These are phyloP conservation scores for Quillaja saponaria DNA, from an alignment of 306 rosid species.

Conservation along the genomic window DNA sequence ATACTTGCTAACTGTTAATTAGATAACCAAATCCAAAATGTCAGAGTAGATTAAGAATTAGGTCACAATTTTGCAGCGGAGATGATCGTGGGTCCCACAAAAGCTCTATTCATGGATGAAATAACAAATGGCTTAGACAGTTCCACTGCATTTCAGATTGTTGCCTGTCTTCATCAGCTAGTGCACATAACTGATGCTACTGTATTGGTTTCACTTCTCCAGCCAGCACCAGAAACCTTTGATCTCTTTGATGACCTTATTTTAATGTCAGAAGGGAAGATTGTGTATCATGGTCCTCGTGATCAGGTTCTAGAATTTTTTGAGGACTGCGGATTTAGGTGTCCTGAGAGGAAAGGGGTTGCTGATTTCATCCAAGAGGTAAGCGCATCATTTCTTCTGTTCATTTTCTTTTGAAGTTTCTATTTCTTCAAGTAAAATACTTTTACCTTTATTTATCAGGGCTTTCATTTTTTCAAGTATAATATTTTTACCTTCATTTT, in stretches of 20 bases:
- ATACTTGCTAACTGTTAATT: no score
- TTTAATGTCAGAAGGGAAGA: constrained; percentile 42
- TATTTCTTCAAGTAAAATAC: no score
- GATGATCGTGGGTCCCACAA: constrained; percentile 50
- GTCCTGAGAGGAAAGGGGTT: constrained; percentile 51
- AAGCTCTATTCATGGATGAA: constrained; percentile 23
- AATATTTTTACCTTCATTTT: no score
- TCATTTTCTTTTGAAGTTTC: neutral
- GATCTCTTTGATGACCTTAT: constrained; percentile 55
- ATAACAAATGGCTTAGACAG: constrained; percentile 9
- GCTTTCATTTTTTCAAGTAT: no score
- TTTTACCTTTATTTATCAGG: no score
- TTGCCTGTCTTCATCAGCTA: constrained; percentile 8
- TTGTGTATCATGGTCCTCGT: constrained; percentile 53
- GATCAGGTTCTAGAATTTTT: constrained; percentile 41
- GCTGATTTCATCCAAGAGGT: constrained; percentile 54
- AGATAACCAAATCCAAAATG: no score
- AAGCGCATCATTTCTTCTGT: neutral
- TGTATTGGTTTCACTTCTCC: constrained; percentile 47
- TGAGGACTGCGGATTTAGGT: constrained; percentile 49
- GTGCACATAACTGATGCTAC: constrained; percentile 4
- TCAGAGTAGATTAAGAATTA: no score
- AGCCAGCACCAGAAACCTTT: constrained; percentile 55
- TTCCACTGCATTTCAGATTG: constrained; percentile 7
- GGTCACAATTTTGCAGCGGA: constrained; percentile 37